Conservation (phyloP, 805 yeast species). For the Candida ponderosae region DNA sequence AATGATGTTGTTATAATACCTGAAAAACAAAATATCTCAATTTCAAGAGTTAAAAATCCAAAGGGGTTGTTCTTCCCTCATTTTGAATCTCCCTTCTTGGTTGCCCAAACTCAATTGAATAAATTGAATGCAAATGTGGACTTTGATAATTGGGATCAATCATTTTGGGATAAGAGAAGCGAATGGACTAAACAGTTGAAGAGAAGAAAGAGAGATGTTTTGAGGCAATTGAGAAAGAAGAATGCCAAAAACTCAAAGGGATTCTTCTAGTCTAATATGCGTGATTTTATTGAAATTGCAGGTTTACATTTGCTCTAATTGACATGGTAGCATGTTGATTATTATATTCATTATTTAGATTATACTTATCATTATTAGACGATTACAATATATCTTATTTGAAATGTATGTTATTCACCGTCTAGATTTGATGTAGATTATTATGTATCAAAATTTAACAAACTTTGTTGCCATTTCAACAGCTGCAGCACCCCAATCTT, state of each 20-base stretch:
- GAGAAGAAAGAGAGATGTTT: conserved; percentile 65
- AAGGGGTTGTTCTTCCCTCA: conserved; percentile 75
- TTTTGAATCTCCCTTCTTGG: conserved; percentile 76
- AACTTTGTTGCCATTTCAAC: conserved; percentile 79
- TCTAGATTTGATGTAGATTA: too few species aligned
- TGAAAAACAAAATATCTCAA: conserved; percentile 13
- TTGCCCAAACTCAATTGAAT: conserved; percentile 74
- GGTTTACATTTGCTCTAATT: too few species aligned
- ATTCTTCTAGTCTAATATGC: conserved; percentile 2
- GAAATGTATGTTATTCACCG: too few species aligned
- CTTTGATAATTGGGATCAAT: conserved; percentile 51
- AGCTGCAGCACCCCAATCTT: conserved; percentile 98
- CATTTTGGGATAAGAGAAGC: conserved; percentile 82
- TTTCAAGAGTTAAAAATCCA: conserved; percentile 23
- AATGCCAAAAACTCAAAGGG: conserved; percentile 12
- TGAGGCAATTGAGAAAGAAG: conserved; percentile 47
- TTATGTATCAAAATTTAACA: conserved; percentile 1
- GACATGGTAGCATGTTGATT: too few species aligned
- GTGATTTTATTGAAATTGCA: too few species aligned
- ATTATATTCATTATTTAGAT: too few species aligned
- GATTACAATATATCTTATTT: too few species aligned
- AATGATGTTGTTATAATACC: conserved; percentile 16
- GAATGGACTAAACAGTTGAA: conserved; percentile 71
- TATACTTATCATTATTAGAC: too few species aligned
- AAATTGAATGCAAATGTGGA: conserved; percentile 33